phyloP scores from a whole-genome alignment of 768 basidiomycete genomes.

The Suillus sp. region DNA sequence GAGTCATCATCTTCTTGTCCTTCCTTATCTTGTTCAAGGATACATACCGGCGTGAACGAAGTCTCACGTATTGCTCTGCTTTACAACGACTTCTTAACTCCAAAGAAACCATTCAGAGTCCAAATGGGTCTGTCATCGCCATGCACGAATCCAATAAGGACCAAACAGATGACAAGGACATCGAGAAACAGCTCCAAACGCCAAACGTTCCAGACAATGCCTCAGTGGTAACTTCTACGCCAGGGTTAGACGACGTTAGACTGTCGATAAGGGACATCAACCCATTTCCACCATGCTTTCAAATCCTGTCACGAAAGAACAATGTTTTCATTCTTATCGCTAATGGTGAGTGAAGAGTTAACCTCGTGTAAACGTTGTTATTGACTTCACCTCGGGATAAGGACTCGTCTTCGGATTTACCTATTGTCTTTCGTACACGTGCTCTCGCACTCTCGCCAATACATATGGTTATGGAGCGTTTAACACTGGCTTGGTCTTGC shows the following conservation, averaged over 20 bases:
- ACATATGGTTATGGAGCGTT: constrained; percentile 70
- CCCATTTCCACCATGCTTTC: constrained; percentile 62
- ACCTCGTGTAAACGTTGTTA: not conserved
- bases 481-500: constrained; percentile 72
- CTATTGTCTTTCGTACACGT: constrained; percentile 74
- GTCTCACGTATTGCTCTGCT: constrained; percentile 73
- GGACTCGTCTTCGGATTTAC: constrained; percentile 72
- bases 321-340: constrained; percentile 62
- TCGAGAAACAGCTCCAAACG: constrained; percentile 19
- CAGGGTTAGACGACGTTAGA: constrained; percentile 40
- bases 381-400: constrained; percentile 28
- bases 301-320: constrained; percentile 60
- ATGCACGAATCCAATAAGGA: too few species aligned
- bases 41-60: constrained; percentile 82
- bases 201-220: constrained; percentile 29
- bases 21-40: constrained; percentile 77
- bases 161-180: too few species aligned
- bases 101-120: constrained; percentile 21
- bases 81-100: constrained; percentile 46
- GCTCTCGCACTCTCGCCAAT: constrained; percentile 63
- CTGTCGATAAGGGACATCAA: constrained; percentile 72
- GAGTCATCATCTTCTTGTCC: constrained; percentile 50
- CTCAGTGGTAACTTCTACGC: constrained; percentile 16
- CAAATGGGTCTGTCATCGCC: constrained; percentile 23
- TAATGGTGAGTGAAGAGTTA: constrained; percentile 21